Evolutionary conservation across 2,329 filamentous ascomycete genomes (phyloP).

Genomic region (Aspergillus fructus): DNA sequence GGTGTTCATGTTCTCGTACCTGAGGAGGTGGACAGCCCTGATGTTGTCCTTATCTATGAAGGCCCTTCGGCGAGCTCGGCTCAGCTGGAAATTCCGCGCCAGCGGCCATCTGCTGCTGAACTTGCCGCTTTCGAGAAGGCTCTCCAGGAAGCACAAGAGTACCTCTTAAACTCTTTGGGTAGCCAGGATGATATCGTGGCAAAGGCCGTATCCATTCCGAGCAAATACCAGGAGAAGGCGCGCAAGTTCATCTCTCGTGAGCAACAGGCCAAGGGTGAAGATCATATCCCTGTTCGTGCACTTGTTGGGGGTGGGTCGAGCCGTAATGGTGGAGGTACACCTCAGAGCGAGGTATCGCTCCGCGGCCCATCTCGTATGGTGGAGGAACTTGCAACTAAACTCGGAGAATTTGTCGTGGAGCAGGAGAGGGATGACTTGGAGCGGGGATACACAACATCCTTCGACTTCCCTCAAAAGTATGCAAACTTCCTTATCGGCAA

Average conservation of each 20-base stretch:
- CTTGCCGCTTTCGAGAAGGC: conserved; percentile 56
- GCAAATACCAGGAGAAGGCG: conserved; percentile 65
- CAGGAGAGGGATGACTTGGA: conserved; percentile 93
- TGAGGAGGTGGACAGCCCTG: conserved; percentile 42
- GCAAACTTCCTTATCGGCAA: conserved; percentile 79
- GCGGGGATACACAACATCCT: conserved; percentile 78
- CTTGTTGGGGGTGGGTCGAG: conserved; percentile 43
- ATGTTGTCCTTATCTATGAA: conserved; percentile 53
- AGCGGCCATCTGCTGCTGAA: conserved; percentile 56
- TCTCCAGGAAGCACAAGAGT: conserved; percentile 58
- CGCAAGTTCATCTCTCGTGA: conserved; percentile 59
- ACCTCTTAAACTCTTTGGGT: conserved; percentile 54
- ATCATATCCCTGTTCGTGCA: conserved; percentile 58
- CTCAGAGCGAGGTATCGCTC: conserved; percentile 60
- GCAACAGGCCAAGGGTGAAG: conserved; percentile 50
- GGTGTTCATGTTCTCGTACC: conserved; percentile 51
- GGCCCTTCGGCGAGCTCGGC: conserved; percentile 42
- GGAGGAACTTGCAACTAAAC: conserved; percentile 68
- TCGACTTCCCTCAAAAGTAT: conserved; percentile 93
- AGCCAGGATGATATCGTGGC: conserved; percentile 57
- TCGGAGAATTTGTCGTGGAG: conserved; percentile 76
- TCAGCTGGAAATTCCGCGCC: conserved; percentile 56
- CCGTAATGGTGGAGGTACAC: conserved; percentile 21
- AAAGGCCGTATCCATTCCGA: conserved; percentile 54
- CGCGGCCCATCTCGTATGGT: conserved; percentile 75